Evolutionary conservation across 23 red algal species (phyloP).

Genomic region (Pyropia yezoensis): DNA sequence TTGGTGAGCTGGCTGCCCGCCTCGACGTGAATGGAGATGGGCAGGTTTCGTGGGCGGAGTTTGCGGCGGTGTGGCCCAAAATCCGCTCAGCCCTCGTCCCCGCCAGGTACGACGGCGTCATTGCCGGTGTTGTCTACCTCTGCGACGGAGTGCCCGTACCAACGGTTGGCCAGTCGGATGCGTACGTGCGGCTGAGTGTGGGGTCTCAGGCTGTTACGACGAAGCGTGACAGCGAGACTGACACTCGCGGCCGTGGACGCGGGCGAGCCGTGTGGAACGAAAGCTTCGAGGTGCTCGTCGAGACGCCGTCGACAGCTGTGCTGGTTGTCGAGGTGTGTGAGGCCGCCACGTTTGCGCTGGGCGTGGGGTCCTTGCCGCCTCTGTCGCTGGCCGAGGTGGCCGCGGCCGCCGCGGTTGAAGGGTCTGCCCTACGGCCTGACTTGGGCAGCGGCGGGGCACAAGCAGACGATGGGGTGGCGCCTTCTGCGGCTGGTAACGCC

Average conservation of each 20-base stretch:
- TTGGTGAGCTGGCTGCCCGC: conserved; percentile 7
- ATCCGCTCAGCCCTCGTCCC: conserved; percentile 31
- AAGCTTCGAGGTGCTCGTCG: conserved; percentile 43
- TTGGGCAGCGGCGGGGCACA: too few relatives aligned
- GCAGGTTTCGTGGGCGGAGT: conserved; percentile 16
- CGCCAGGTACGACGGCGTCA: conserved; percentile 14
- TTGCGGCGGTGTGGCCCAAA: conserved; percentile 25
- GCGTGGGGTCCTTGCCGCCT: too few relatives aligned
- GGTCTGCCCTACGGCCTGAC: too few relatives aligned
- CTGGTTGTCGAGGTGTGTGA: conserved; percentile 33
- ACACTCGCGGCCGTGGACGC: conserved; percentile 5
- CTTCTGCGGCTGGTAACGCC: too few relatives aligned
- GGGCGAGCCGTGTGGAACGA: conserved; percentile 52
- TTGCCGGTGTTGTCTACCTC: conserved; percentile 16
- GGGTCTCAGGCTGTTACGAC: conserved; percentile 27
- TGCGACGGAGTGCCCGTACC: conserved; percentile 29
- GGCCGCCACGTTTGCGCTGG: conserved; percentile 10
- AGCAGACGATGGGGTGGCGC: too few relatives aligned
- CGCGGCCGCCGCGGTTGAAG: too few relatives aligned
- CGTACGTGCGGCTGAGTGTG: conserved; percentile 29
- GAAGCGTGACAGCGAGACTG: conserved; percentile 25
- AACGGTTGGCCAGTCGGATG: conserved; percentile 16
- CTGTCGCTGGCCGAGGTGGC: too few relatives aligned
- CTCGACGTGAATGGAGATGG: conserved; percentile 26
- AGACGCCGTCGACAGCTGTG: conserved; percentile 23